A percentile compares a stretch with the other conserved stretches of the same genome.
Conservation (phyloP, 75 land plant genomes). For the Cunninghamia lanceolata region DNA sequence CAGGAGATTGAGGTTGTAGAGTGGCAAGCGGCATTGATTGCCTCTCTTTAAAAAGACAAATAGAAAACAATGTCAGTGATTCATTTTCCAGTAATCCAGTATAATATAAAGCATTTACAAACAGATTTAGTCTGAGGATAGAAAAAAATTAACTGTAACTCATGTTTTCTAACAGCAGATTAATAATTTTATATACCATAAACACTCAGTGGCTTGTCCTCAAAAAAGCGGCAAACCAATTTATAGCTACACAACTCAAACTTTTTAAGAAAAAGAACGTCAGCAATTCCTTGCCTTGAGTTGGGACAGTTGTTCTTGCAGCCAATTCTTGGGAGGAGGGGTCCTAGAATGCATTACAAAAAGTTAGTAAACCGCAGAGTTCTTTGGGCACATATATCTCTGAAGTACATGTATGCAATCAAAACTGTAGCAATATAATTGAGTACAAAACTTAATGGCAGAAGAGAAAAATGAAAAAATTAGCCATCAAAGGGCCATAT, state of each 20-base stretch:
- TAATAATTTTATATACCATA: neutral
- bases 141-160: neutral
- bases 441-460: neutral
- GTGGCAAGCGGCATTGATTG: slow-evolving; percentile 25
- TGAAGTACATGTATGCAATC: neutral
- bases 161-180: neutral
- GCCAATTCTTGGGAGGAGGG: neutral
- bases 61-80: neutral
- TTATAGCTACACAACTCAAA: neutral
- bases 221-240: neutral
- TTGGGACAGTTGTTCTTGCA: neutral
- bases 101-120: neutral
- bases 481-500: neutral
- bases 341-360: slow-evolving; percentile 5
- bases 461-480: neutral
- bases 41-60: slow-evolving; percentile 18
- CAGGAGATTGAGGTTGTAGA: slow-evolving; percentile 28
- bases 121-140: neutral
- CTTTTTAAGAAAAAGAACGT: neutral
- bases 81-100: neutral
- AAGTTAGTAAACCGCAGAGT: neutral
- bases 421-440: slow-evolving; percentile 1
- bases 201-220: neutral
- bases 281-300: neutral
- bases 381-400: neutral